Evolutionary conservation across 208 protist genomes (phyloP).

Genomic region (Entamoeba histolytica): DNA sequence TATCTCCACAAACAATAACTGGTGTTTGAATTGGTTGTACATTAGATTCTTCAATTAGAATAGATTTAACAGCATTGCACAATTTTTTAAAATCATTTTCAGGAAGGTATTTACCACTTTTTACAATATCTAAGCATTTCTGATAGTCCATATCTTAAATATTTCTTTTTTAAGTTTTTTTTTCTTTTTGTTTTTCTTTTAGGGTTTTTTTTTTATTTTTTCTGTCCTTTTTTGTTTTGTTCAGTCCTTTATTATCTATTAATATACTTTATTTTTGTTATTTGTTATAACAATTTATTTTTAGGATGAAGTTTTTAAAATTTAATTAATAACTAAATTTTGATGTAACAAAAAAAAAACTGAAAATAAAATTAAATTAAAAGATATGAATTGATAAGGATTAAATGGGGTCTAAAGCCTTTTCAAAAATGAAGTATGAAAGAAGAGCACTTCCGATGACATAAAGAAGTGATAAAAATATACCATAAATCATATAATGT

Average conservation of each 20-base stretch:
- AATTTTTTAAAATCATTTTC: neutral
- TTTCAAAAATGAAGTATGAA: neutral
- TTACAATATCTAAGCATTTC: neutral
- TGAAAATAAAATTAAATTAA: no score
- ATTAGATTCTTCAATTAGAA: slow-evolving; percentile 3
- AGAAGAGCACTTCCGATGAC: neutral
- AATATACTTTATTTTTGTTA: no score
- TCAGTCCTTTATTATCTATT: no score
- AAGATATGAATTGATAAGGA: neutral
- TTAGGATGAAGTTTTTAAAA: no score
- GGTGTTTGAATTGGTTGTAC: slow-evolving; percentile 1
- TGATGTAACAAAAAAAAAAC: no score
- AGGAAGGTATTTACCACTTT: neutral
- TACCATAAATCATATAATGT: neutral
- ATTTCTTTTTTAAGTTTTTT: neutral
- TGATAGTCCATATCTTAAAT: neutral
- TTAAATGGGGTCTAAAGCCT: neutral
- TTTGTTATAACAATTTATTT: no score
- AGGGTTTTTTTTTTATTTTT: neutral
- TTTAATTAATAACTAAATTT: no score
- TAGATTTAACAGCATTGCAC: neutral
- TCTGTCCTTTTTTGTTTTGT: neutral
- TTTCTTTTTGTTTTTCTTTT: neutral
- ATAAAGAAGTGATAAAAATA: neutral
- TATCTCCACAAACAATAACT: slow-evolving; percentile 38